phyloP scores from a whole-genome alignment of 768 basidiomycete species.

The Mycena rebaudengoi region DNA sequence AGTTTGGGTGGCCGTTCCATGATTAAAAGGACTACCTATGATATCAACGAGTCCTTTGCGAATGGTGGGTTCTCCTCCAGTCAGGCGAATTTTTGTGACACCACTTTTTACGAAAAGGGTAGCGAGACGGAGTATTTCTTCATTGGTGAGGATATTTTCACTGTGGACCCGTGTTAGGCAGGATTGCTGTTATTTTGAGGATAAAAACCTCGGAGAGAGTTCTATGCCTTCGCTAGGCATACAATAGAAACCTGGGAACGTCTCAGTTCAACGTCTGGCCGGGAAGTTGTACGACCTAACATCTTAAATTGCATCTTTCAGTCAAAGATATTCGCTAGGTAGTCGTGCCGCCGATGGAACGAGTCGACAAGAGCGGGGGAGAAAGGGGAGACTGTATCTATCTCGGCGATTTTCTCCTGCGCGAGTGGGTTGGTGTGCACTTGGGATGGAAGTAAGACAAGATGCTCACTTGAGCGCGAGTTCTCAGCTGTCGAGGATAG shows the following conservation, averaged over 20 bases:
- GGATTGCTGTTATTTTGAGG: background rate
- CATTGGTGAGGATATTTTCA: conserved; percentile 74
- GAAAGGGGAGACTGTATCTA: conserved; percentile 63
- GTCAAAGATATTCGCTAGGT: conserved; percentile 90
- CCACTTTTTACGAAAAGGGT: conserved; percentile 82
- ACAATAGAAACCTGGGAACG: conserved; percentile 82
- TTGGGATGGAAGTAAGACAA: background rate
- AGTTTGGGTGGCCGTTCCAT: too few species aligned
- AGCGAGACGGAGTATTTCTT: conserved; percentile 79
- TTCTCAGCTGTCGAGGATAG: too few species aligned
- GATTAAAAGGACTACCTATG: conserved; percentile 62
- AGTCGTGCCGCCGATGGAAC: conserved; percentile 77
- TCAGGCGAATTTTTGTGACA: conserved; percentile 87
- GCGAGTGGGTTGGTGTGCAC: background rate
- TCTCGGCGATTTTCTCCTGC: conserved; percentile 64
- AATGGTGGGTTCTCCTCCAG: conserved; percentile 89
- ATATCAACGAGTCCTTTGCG: conserved; percentile 78
- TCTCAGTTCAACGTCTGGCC: conserved; percentile 10
- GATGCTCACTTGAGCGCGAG: conserved; percentile 27
- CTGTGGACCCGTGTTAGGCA: conserved; percentile 15
- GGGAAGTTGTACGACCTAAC: conserved; percentile 44
- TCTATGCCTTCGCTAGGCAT: conserved; percentile 87
- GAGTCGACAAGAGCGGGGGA: conserved; percentile 59
- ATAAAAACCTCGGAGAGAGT: conserved; percentile 61
- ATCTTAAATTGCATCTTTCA: conserved; percentile 88